Percentiles rank a stretch among this genome's conserved stretches.
Conservation (phyloP, 1,284 basidiomycete species). For the Mycena citricolor region DNA sequence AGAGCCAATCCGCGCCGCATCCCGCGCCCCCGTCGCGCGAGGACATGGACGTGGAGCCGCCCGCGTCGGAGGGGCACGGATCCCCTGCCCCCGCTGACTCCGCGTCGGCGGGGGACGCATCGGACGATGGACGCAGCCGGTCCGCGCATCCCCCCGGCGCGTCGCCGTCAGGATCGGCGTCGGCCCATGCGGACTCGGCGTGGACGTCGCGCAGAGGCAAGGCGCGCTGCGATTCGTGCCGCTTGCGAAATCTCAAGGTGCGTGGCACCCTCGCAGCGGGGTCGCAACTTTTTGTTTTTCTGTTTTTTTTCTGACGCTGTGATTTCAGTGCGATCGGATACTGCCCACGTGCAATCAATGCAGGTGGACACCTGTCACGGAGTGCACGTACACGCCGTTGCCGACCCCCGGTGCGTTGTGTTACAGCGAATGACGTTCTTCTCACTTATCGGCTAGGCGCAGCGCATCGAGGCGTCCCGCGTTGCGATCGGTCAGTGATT, state of each 20-base stretch:
- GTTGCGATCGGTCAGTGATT: slow-evolving; percentile 55
- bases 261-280: no score
- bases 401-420: slow-evolving; percentile 53
- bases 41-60: no score
- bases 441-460: not conserved
- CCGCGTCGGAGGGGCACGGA: no score
- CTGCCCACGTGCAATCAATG: slow-evolving; percentile 73
- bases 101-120: no score
- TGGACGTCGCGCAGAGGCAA: slow-evolving; percentile 4
- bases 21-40: no score
- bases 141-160: no score
- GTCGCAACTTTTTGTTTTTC: no score
- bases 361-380: slow-evolving; percentile 57
- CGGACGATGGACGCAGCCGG: no score
- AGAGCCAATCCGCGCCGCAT: no score
- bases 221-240: slow-evolving; percentile 48
- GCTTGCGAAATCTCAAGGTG: slow-evolving; percentile 69
- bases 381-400: slow-evolving; percentile 69
- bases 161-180: no score
- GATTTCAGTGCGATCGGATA: slow-evolving; percentile 62
- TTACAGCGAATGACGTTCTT: no score
- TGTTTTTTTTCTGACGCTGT: slow-evolving; percentile 22
- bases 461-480: slow-evolving; percentile 67
- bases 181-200: not conserved
- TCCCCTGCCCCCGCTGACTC: no score